Base-by-base conservation (phyloP, 2,329 filamentous ascomycete genomes). In the Colletotrichum caudatum region DNA sequence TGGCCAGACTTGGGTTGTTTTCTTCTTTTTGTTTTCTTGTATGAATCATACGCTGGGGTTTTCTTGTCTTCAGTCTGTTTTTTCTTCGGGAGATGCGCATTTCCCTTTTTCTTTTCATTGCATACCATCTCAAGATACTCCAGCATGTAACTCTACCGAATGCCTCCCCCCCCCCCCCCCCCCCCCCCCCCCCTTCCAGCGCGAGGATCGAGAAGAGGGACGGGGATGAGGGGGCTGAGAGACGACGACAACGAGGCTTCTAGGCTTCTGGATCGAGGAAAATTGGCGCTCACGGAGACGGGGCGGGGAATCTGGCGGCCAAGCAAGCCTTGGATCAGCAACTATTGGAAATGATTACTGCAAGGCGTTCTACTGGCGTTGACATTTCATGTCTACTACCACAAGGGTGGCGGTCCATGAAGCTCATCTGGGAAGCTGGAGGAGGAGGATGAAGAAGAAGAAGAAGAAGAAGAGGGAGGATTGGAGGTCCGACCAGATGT, bases 101-200 rank as follows among this genome's bases (percentile, higher is more conserved):
- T 41, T 54, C 33, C 44, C n/a, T n/a, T 35, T n/a, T n/a, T n/a
- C 16, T 33, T n/a, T n/a, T n/a, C 51, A 11, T 66, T 58, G 53
- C 58, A 58, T 48, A 53, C n/a, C 44, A 44, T 54, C 63, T 63
- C 9, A 68, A 53, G 64, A 71, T 71, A 71, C 69, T 68, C 69
- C 64, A 46, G 44, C 29, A 39, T 68, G 58, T 71, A 68, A 63
- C 20, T 62, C n/a, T 71, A 68, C 41, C 35, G 44, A 35, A 71
- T 48, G 64, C n/a, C 26, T 35, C n/a, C n/a, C n/a, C n/a, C n/a
- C n/a, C n/a, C n/a, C n/a, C n/a, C n/a, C n/a, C n/a, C n/a, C n/a
- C n/a, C n/a, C n/a, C n/a, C n/a, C n/a, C n/a, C n/a, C n/a, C n/a
- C n/a, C n/a, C n/a, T n/a, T 41, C 44, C 29, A 44, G 44, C 48